Evolutionary conservation across 495 filamentous ascomycete genomes (phyloP), one percentile per base, ranked within the genome.

Genomic region (Penicillium canariense): DNA sequence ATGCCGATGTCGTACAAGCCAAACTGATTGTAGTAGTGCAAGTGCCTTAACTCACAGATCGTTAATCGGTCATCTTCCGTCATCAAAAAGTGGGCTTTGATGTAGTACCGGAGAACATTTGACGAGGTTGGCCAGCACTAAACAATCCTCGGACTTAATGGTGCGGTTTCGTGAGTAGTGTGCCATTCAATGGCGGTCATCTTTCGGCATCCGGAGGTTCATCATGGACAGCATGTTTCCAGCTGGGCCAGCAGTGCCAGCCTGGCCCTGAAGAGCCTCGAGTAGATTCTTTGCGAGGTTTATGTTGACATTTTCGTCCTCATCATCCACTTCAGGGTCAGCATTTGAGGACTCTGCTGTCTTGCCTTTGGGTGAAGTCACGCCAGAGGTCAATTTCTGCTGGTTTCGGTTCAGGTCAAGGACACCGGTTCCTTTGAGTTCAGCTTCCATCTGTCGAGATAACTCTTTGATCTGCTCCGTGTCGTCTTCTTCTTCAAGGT

Each of bases 181-280:
- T 22, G 35, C n/a, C 7, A 15, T 18, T 30, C 43, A 61, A 36
- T 47, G 39, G 18, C 72, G 70, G 48, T 95, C 91, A 64, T 95
- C 89, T 55, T 88, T 77, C 0, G 92, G 92, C 54, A 96, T 72
- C 30, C 79, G 73, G 58, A 96, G 74, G 25, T 90, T 89, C 89
- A 96, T 85, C 77, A 91, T 80, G 4, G 84, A 85, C 58, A 97
- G 76, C 52, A 97, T 68, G 67, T 96, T 97, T 1, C 92, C 86
- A 4, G 85, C 87, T 2, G 93, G 93, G 0, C 93, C 93, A 11
- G 91, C 76, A 71, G 87, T 80, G 32, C 93, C 93, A 5, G 75
- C 89, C 66, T 97, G 92, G 25, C 86, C 84, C 59, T 96, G 94
- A 63, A 97, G 90, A 63, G 87, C 89, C 71, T 96, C 88, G n/a